Percentiles rank a stretch among this genome's conserved stretches.
Evolutionary conservation across 345 rosid genomes (phyloP).

Genomic region (Corchorus olitorius): DNA sequence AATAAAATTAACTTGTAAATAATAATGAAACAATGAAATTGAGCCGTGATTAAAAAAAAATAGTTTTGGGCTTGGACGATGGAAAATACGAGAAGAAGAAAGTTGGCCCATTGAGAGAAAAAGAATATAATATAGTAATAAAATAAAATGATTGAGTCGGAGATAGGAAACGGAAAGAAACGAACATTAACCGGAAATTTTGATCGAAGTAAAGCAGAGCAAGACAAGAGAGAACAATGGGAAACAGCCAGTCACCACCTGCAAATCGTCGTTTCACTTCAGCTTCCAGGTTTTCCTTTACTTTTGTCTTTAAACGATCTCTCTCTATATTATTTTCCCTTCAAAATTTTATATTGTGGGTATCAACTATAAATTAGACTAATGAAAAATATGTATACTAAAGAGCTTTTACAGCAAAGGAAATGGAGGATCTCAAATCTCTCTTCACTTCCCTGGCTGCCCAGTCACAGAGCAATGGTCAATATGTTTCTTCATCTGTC

Average conservation of each 20-base stretch:
- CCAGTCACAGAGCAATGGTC: slow-evolving; percentile 53
- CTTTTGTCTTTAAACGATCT: background rate
- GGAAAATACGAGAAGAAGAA: background rate
- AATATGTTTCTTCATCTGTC: slow-evolving; percentile 45
- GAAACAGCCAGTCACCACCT: slow-evolving; percentile 37
- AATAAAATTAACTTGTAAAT: no score
- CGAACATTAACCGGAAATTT: background rate
- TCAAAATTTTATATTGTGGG: background rate
- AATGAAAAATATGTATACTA: background rate
- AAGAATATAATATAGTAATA: background rate
- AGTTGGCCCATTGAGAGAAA: background rate
- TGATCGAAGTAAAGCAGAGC: background rate
- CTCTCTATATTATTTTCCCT: no score
- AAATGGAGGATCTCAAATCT: slow-evolving; percentile 66
- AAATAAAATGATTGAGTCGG: background rate
- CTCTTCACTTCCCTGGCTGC: slow-evolving; percentile 65
- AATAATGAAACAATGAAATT: no score
- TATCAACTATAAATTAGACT: background rate
- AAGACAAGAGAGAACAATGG: slow-evolving; percentile 22
- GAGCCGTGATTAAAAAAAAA: no score
- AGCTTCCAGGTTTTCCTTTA: slow-evolving; percentile 29
- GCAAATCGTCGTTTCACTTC: slow-evolving; percentile 41
- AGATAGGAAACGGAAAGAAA: slow-evolving; percentile 5
- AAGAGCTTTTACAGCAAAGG: slow-evolving; percentile 72
- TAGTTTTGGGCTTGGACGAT: background rate